A percentile compares a stretch with the other conserved stretches of the same genome.
Conservation (phyloP, 2,329 filamentous ascomycete genomes). For the Aspergillus pseudoviridinutans region DNA sequence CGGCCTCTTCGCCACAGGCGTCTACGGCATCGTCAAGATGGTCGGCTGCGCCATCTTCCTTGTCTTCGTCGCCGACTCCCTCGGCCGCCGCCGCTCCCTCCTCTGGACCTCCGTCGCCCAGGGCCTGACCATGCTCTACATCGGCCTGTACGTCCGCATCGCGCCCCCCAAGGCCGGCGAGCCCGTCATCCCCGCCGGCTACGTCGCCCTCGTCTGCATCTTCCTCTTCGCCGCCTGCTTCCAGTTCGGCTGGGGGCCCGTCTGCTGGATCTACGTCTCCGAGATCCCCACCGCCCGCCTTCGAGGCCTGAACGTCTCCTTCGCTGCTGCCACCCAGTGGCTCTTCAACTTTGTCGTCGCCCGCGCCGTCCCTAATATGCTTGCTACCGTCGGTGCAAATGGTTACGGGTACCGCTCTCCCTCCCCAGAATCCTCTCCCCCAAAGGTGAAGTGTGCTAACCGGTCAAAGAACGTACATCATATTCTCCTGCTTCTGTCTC, state of each 20-base stretch:
- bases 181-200: slow-evolving; percentile 61
- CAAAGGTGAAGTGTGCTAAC: slow-evolving; percentile 19
- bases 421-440: not conserved
- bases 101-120: slow-evolving; percentile 63
- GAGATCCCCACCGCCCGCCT: slow-evolving; percentile 67
- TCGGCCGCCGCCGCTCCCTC: slow-evolving; percentile 61
- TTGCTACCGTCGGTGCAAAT: slow-evolving; percentile 50
- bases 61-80: slow-evolving; percentile 63
- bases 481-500: slow-evolving; percentile 64
- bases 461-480: slow-evolving; percentile 61
- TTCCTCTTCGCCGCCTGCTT: slow-evolving; percentile 69
- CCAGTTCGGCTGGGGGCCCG: slow-evolving; percentile 67
- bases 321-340: slow-evolving; percentile 68
- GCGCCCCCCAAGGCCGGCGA: slow-evolving; percentile 47
- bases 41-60: slow-evolving; percentile 61
- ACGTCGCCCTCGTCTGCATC: slow-evolving; percentile 66
- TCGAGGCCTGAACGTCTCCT: slow-evolving; percentile 62
- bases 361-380: slow-evolving; percentile 64
- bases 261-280: slow-evolving; percentile 68
- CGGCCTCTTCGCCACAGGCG: slow-evolving; percentile 67
- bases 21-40: slow-evolving; percentile 71
- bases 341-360: slow-evolving; percentile 72
- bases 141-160: slow-evolving; percentile 62
- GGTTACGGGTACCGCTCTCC: slow-evolving; percentile 44
- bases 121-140: slow-evolving; percentile 62